Evolutionary conservation across 108 stramenopile genomes (phyloP).

Genomic region (Cyclotella choctawhatcheeana): DNA sequence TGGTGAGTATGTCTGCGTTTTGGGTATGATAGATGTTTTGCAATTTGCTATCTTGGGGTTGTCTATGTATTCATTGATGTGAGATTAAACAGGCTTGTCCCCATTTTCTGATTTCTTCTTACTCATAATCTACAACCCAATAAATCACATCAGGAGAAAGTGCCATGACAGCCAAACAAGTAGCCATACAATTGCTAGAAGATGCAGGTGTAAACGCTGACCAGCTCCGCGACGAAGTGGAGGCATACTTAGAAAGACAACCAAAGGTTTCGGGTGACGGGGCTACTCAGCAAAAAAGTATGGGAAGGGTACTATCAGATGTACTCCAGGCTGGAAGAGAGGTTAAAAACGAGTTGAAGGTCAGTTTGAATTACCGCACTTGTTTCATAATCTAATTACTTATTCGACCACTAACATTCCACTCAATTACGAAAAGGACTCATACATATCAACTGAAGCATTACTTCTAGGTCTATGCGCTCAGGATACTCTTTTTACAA

Average conservation of each 20-base stretch:
- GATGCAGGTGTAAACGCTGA: slow-evolving; percentile 66
- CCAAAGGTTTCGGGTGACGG: slow-evolving; percentile 56
- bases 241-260: slow-evolving; percentile 62
- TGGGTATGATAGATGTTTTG: too few species aligned
- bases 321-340: slow-evolving; percentile 68
- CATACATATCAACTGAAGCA: slow-evolving; percentile 82
- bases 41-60: not conserved
- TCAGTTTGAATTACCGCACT: slow-evolving; percentile 18
- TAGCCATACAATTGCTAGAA: slow-evolving; percentile 64
- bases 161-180: slow-evolving; percentile 68
- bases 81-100: too few species aligned
- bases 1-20: slow-evolving; percentile 13
- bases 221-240: slow-evolving; percentile 58
- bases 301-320: slow-evolving; percentile 70
- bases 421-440: too few species aligned
- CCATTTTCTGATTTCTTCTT: too few species aligned
- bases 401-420: too few species aligned
- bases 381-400: not conserved
- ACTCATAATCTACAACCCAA: too few species aligned
- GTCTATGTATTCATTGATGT: not conserved
- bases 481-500: slow-evolving; percentile 71
- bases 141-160: slow-evolving; percentile 50
- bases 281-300: slow-evolving; percentile 60
- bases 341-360: slow-evolving; percentile 59
- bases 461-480: slow-evolving; percentile 68